These are phyloP conservation scores for Rutstroemia sydowiana DNA, from an alignment of 2,329 filamentous ascomycete species.

Conservation along the genomic window DNA sequence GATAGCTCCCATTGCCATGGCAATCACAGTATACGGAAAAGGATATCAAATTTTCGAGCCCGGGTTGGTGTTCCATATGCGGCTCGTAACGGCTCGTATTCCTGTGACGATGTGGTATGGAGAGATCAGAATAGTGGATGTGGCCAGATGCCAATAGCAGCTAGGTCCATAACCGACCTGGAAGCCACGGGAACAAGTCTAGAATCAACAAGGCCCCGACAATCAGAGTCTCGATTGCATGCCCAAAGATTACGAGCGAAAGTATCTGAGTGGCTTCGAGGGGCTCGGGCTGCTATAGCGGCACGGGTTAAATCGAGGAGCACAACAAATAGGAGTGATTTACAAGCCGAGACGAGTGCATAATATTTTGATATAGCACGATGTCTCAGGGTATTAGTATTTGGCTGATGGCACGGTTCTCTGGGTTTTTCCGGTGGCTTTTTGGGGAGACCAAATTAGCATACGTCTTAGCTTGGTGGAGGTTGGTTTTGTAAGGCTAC, in stretches of 20 bases:
- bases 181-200: constrained; percentile 11
- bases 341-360: constrained; percentile 1
- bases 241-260: constrained; percentile 21
- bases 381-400: neutral
- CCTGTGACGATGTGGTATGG: constrained; percentile 26
- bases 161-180: constrained; percentile 20
- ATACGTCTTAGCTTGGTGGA: neutral
- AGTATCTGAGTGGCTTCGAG: constrained; percentile 24
- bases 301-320: constrained; percentile 20
- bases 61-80: constrained; percentile 23
- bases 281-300: constrained; percentile 20
- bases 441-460: neutral
- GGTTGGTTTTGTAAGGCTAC: constrained; percentile 2
- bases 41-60: constrained; percentile 24
- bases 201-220: constrained; percentile 12
- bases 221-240: constrained; percentile 13
- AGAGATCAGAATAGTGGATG: constrained; percentile 14
- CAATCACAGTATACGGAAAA: constrained; percentile 20
- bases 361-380: neutral
- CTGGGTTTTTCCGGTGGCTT: constrained; percentile 1
- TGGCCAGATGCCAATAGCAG: constrained; percentile 9
- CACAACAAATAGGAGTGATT: constrained; percentile 3
- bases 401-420: neutral
- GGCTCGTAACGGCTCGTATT: constrained; percentile 20
- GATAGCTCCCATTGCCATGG: constrained; percentile 29